Conservation (phyloP, 176 grass and related monocot species). For the Elaeis guineensis region DNA sequence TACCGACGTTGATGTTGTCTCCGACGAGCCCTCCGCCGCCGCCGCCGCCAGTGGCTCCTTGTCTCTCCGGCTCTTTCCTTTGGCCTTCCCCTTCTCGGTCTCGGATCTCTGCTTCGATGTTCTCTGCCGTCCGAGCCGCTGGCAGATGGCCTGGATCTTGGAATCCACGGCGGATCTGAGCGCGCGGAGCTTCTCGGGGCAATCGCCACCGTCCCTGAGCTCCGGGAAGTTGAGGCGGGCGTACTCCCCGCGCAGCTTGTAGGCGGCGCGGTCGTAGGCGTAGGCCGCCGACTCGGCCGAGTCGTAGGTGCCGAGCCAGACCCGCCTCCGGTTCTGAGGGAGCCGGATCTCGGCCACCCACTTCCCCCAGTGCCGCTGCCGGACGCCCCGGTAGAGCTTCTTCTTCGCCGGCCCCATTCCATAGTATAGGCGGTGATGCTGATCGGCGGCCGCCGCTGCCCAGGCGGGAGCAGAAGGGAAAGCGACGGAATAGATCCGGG, state of each 20-base stretch:
- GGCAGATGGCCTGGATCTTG: slow-evolving; percentile 92
- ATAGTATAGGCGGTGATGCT: too few relatives aligned
- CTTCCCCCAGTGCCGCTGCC: slow-evolving; percentile 96
- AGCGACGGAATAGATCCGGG: not conserved
- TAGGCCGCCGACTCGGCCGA: slow-evolving; percentile 81
- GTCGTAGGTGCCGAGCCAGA: slow-evolving; percentile 98
- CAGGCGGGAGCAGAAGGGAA: not conserved
- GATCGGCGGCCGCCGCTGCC: not conserved
- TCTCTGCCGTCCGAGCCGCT: slow-evolving; percentile 40
- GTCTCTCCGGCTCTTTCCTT: too few relatives aligned
- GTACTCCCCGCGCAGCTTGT: slow-evolving; percentile 82
- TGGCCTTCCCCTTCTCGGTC: too few relatives aligned
- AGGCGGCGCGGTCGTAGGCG: slow-evolving; percentile 84
- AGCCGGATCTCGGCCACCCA: slow-evolving; percentile 92
- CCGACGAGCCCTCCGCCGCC: not conserved
- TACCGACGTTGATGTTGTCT: not conserved
- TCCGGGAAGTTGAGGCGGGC: slow-evolving; percentile 97
- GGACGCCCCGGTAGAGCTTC: slow-evolving; percentile 86
- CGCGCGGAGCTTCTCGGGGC: slow-evolving; percentile 37
- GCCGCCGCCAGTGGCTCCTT: too few relatives aligned
- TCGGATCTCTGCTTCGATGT: too few relatives aligned
- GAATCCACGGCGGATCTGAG: slow-evolving; percentile 55
- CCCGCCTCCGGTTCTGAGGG: slow-evolving; percentile 83
- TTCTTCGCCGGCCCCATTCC: not conserved
- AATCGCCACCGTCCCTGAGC: slow-evolving; percentile 32